Evolutionary conservation across 768 basidiomycete species (phyloP).

Genomic region (Pleurotus djamor): DNA sequence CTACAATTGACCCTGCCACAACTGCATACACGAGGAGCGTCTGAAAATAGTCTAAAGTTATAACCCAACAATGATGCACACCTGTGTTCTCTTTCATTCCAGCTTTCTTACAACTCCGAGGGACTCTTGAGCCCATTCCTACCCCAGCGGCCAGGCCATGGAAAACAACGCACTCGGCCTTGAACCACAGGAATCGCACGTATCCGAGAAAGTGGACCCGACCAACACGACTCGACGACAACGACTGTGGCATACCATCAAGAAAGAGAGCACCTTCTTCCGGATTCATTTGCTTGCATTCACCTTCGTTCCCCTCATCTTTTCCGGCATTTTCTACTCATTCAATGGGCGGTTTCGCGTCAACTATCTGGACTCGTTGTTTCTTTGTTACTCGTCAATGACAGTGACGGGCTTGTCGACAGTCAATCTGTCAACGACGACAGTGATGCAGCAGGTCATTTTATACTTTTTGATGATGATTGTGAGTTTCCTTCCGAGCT

Average conservation of each 20-base stretch:
- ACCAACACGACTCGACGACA: not conserved
- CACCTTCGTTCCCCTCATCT: slow-evolving; percentile 55
- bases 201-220: not conserved
- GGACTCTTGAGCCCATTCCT: not conserved
- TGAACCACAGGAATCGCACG: not conserved
- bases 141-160: not conserved
- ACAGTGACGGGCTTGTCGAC: slow-evolving; percentile 48
- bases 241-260: not conserved
- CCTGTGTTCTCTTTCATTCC: no score
- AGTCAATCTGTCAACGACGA: slow-evolving; percentile 47
- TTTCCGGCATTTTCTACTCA: slow-evolving; percentile 64
- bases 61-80: no score
- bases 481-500: slow-evolving; percentile 22
- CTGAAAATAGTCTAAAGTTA: no score
- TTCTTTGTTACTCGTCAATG: slow-evolving; percentile 61
- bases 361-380: slow-evolving; percentile 54
- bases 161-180: not conserved
- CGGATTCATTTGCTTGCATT: slow-evolving; percentile 49
- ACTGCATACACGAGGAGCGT: no score
- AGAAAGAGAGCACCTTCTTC: slow-evolving; percentile 45
- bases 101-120: no score
- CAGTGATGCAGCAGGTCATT: slow-evolving; percentile 46
- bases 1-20: no score
- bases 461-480: slow-evolving; percentile 53
- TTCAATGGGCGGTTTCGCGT: slow-evolving; percentile 53